A percentile compares a stretch with the other conserved stretches of the same genome.
phyloP scores from a whole-genome alignment of 1,284 basidiomycete species.

The Thecaphora thlaspeos region DNA sequence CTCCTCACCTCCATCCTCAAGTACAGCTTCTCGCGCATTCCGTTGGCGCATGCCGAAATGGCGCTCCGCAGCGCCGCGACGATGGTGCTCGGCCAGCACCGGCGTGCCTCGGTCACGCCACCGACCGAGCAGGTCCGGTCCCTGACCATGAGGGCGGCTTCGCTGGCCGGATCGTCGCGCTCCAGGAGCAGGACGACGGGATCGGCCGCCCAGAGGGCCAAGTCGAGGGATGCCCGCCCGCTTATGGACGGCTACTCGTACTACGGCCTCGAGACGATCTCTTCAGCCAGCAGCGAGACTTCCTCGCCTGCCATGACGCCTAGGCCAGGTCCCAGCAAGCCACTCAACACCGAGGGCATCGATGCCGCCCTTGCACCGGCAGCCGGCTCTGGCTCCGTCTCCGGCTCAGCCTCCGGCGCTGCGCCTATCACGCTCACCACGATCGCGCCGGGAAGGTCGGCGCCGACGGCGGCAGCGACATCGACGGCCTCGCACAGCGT shows the following conservation, averaged over 20 bases:
- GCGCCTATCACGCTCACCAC: constrained; percentile 45
- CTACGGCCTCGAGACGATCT: constrained; percentile 50
- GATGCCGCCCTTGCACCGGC: neutral
- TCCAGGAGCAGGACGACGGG: neutral
- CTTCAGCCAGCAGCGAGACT: constrained; percentile 25
- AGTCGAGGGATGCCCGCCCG: constrained; percentile 38
- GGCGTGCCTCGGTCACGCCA: constrained; percentile 2
- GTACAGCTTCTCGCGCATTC: constrained; percentile 48
- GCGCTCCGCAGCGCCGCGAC: constrained; percentile 33
- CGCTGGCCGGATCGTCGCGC: constrained; percentile 17
- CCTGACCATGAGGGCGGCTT: constrained; percentile 15
- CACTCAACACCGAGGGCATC: constrained; percentile 23
- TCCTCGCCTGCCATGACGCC: constrained; percentile 31
- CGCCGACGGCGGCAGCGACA: too few relatives aligned
- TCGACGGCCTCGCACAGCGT: neutral
- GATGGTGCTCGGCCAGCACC: constrained; percentile 31
- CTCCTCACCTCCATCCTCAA: constrained; percentile 50
- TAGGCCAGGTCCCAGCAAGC: constrained; percentile 7
- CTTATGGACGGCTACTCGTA: constrained; percentile 50
- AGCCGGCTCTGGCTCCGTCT: too few relatives aligned
- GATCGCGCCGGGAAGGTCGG: constrained; percentile 29
- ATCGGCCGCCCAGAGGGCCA: constrained; percentile 10
- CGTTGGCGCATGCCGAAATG: constrained; percentile 38
- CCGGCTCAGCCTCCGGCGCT: constrained; percentile 6
- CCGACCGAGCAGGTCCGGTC: neutral